Evolutionary conservation across 73 alveolate species (phyloP), one percentile per base, ranked within the genome.

Genomic region (Paraurostyla sp.): DNA sequence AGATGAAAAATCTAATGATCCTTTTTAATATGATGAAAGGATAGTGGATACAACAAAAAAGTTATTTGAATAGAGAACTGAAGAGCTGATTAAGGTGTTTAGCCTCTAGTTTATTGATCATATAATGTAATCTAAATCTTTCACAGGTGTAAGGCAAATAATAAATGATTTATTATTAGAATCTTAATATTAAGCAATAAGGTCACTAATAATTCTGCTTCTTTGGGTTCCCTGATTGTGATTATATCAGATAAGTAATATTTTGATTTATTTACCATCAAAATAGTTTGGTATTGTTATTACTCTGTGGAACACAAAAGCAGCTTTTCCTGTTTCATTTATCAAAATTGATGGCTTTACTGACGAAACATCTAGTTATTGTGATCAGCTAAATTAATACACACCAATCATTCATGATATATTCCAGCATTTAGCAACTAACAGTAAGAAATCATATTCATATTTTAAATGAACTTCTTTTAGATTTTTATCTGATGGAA

Each of bases 311-410:
- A 65, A 76, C 52, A 73, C 78, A 33, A 51, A 41, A 25, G 85
- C 80, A 51, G 76, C 57, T 6, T 92, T 92, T 41, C 96, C 96
- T 0, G 38, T 92, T 15, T 11, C 25, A 16, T 88, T 84, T 65
- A 27, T 32, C 11, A 18, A 27, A 15, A 35, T 92, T n/a, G 85
- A 76, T 7, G 96, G 96, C 29, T 92, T 88, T 65, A 36, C 94
- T 32, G 91, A 80, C 33, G 96, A 88, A 78, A 65, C 84, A n/a
- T 50, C 63, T 13, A n/a, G 13, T 0, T 25, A 20, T 29, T 35
- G 4, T 1, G 71, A 78, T 25, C 2, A 25, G 27, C 32, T 78
- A 78, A 50, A 52, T 41, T 11, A 50, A 36, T 36, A 36, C 42
- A 78, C 89, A 20, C 89, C 89, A 1, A 13, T 50, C 42, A 36